Percentiles rank a stretch among this genome's conserved stretches.
Conservation (phyloP, 208 protist species). For the Wallacemonas sp. region DNA sequence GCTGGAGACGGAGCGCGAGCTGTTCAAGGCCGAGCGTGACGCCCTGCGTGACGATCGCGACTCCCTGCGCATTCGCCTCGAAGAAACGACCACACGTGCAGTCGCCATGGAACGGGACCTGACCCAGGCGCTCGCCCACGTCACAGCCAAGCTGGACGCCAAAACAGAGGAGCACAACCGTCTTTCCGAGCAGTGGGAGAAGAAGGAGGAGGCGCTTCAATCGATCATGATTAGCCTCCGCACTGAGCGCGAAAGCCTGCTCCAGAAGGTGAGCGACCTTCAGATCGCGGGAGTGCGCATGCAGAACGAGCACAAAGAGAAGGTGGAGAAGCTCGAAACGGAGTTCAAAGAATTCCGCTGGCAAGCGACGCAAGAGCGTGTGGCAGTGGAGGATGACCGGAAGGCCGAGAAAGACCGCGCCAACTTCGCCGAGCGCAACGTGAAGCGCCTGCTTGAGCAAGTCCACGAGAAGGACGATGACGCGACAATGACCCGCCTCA, state of each 20-base stretch:
- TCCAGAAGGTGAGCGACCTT: constrained; percentile 52
- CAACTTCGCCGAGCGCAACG: constrained; percentile 49
- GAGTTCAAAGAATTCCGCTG: constrained; percentile 43
- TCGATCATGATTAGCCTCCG: constrained; percentile 80
- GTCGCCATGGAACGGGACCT: constrained; percentile 48
- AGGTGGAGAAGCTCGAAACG: constrained; percentile 38
- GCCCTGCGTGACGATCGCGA: constrained; percentile 25
- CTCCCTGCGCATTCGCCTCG: constrained; percentile 22
- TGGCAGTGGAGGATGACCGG: constrained; percentile 19
- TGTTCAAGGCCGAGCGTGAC: constrained; percentile 31
- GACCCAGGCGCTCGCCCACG: constrained; percentile 78
- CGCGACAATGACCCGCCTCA: constrained; percentile 8
- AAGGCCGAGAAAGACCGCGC: constrained; percentile 47
- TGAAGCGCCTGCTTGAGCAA: constrained; percentile 45
- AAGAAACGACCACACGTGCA: constrained; percentile 24
- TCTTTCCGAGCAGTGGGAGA: constrained; percentile 27
- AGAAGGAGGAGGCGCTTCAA: constrained; percentile 73
- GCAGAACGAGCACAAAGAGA: constrained; percentile 32
- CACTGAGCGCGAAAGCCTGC: constrained; percentile 74
- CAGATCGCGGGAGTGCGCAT: constrained; percentile 33
- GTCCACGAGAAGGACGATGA: constrained; percentile 33
- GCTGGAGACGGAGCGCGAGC: constrained; percentile 23
- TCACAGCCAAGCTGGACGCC: constrained; percentile 71
- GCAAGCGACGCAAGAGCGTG: constrained; percentile 34
- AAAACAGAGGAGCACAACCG: constrained; percentile 54